Conservation (phyloP, 768 basidiomycete species). For the Rhodotorula kratochvilovae region DNA sequence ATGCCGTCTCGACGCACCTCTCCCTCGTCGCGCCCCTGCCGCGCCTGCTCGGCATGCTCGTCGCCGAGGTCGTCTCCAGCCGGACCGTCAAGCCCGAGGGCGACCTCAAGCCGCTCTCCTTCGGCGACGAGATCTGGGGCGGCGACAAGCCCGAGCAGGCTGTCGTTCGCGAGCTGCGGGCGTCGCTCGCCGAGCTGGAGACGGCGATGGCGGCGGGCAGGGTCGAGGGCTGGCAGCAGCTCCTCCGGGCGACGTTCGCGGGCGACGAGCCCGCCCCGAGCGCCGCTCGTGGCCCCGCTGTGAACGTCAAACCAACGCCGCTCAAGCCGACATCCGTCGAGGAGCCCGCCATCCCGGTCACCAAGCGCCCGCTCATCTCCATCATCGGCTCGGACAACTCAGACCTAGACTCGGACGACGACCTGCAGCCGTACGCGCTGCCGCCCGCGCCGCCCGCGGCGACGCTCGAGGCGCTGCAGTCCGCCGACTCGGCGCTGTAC, state of each 20-base stretch:
- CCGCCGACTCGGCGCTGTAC: conserved; percentile 75
- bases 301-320: not conserved
- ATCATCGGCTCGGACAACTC: conserved; percentile 51
- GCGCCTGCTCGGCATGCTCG: conserved; percentile 86
- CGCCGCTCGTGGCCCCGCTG: not conserved
- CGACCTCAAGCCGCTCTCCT: conserved; percentile 66
- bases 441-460: conserved; percentile 38
- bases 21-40: conserved; percentile 68
- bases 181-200: conserved; percentile 38
- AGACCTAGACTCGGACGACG: conserved; percentile 39
- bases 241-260: not conserved
- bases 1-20: conserved; percentile 68
- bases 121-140: conserved; percentile 69
- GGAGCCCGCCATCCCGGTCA: not conserved
- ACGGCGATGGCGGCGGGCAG: conserved; percentile 29
- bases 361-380: conserved; percentile 51
- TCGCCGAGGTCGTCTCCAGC: conserved; percentile 62
- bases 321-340: conserved; percentile 15
- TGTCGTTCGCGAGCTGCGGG: conserved; percentile 64
- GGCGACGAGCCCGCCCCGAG: not conserved
- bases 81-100: conserved; percentile 42
- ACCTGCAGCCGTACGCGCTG: conserved; percentile 36
- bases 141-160: conserved; percentile 62
- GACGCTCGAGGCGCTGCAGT: conserved; percentile 58
- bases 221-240: conserved; percentile 31